Percentiles rank a stretch among this genome's conserved stretches.
Conservation (phyloP, 495 filamentous ascomycete species). For the Aspergillus conjunctus region DNA sequence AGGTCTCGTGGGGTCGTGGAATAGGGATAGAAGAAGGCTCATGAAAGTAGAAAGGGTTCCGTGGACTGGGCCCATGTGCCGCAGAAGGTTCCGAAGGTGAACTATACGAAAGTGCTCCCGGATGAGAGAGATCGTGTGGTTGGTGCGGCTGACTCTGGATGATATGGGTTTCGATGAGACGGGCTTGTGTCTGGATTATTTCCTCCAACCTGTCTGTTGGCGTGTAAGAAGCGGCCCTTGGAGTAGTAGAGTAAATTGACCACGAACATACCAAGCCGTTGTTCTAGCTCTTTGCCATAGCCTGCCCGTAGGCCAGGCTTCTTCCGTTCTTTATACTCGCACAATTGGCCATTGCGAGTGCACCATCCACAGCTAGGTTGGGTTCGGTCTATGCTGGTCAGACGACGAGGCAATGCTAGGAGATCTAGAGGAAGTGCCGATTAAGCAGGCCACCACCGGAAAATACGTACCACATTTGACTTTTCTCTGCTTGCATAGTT, state of each 20-base stretch:
- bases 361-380: constrained; percentile 92
- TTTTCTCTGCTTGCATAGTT: constrained; percentile 83
- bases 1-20: constrained; percentile 34
- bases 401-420: neutral
- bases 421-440: neutral
- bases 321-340: constrained; percentile 84
- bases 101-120: constrained; percentile 40
- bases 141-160: constrained; percentile 34
- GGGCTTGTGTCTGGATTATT: constrained; percentile 49
- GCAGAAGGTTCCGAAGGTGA: constrained; percentile 49
- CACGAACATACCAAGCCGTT: constrained; percentile 57
- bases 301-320: constrained; percentile 83
- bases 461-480: constrained; percentile 66
- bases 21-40: constrained; percentile 36
- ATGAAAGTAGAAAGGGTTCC: constrained; percentile 40
- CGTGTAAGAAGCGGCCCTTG: constrained; percentile 3
- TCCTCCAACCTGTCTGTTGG: constrained; percentile 49
- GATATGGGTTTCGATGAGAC: constrained; percentile 54
- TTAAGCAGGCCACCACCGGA: neutral
- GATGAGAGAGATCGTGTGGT: constrained; percentile 29
- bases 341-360: constrained; percentile 70
- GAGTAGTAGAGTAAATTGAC: constrained; percentile 5
- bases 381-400: constrained; percentile 55
- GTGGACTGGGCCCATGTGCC: constrained; percentile 40
- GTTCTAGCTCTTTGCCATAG: constrained; percentile 85